phyloP scores from a whole-genome alignment of 2,329 filamentous ascomycete species.

The Thermomyces lanuginosus region DNA sequence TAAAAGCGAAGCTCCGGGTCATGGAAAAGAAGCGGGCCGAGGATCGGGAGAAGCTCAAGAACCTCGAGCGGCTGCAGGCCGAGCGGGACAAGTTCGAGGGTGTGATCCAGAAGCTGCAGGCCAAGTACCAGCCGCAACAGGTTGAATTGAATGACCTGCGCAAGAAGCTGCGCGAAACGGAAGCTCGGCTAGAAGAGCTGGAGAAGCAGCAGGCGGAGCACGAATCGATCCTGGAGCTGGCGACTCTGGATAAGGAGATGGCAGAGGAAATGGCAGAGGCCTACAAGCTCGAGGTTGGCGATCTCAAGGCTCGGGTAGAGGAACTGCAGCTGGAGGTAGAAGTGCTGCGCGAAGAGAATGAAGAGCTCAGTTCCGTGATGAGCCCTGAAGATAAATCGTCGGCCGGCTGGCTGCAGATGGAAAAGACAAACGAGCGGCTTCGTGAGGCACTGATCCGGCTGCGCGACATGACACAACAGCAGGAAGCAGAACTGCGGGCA shows the following conservation, averaged over 20 bases:
- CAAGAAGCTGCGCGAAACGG: conserved; percentile 60
- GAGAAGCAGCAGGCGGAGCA: conserved; percentile 67
- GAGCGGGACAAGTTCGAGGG: conserved; percentile 42
- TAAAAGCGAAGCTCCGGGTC: conserved; percentile 73
- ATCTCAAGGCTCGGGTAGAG: conserved; percentile 57
- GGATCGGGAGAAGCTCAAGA: conserved; percentile 70
- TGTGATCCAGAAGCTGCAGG: conserved; percentile 80
- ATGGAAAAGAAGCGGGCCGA: conserved; percentile 77
- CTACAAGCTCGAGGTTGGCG: conserved; percentile 62
- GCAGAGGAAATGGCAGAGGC: conserved; percentile 83
- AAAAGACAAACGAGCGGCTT: conserved; percentile 74
- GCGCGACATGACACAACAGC: conserved; percentile 72
- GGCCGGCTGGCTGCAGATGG: conserved; percentile 79
- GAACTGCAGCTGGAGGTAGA: conserved; percentile 81
- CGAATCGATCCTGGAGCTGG: conserved; percentile 70
- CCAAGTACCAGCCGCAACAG: conserved; percentile 72
- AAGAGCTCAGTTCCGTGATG: conserved; percentile 69
- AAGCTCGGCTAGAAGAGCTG: conserved; percentile 50
- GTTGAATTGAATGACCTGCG: conserved; percentile 63
- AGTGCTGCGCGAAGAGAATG: conserved; percentile 71
- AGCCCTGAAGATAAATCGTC: conserved; percentile 73
- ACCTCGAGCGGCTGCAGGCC: conserved; percentile 56
- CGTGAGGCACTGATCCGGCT: conserved; percentile 70
- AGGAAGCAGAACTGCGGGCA: conserved; percentile 61
- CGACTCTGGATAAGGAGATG: conserved; percentile 84